Base-by-base conservation (phyloP, 2,329 filamentous ascomycete genomes). In the Epichloe gansuensis region DNA sequence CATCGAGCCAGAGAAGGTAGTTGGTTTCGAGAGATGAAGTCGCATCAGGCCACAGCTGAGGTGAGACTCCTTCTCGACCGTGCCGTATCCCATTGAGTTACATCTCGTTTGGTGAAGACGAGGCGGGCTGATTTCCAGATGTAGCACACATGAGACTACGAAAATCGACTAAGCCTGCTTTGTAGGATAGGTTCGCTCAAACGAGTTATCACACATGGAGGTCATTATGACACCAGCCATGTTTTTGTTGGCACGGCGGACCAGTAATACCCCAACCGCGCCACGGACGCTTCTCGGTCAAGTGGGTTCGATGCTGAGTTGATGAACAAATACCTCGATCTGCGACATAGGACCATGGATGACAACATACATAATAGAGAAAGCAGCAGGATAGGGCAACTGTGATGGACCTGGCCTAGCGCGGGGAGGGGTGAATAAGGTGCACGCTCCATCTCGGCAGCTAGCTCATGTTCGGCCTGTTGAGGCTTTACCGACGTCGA, bases 401-500 rank as follows among this genome's bases (percentile, higher is more conserved):
- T 46, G 28, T 13, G 13, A 7, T 46, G 12, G 6, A n/a, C 12
- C 28, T 46, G 17, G 28, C 28, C 44, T 21, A 34, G n/a, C 44
- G 44, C 9, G 44, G 44, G 44, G 44, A 7, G 28, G 15, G 9
- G 31, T 31, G 31, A 31, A n/a, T 13, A 46, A 34, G 15, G 28
- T 46, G 5, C n/a, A 46, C 15, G 37, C 39, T 25, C 28, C 43
- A 21, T 46, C 49, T 46, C 42, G 42, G 51, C 46, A 46, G 23
- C 46, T 49, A 49, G 28, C 31, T 38, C 17, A 25, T 50, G 47
- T 54, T 46, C 37, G 35, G 38, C 49, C 35, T 5, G 25, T 52
- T 47, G 46, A 51, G 49, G 50, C 31, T 51, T 34, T 39, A 34
- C 50, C 49, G 47, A 47, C 48, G 54, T 51, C 53, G 51, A 57